A percentile compares a stretch with the other conserved stretches of the same genome.
phyloP scores from a whole-genome alignment of 2,329 filamentous ascomycete species.

The Exophiala bonariae region DNA sequence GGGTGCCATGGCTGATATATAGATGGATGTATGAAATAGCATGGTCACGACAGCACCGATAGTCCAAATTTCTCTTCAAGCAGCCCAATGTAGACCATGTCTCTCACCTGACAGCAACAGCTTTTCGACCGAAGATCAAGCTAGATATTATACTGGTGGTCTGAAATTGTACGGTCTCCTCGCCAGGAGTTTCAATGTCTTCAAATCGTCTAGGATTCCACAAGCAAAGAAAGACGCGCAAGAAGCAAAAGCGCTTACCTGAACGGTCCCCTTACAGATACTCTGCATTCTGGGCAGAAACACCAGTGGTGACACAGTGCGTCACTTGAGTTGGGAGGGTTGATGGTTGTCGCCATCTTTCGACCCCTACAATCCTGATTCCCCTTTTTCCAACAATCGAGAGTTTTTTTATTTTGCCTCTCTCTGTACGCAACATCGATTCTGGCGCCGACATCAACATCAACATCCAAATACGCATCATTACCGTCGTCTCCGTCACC shows the following conservation, averaged over 20 bases:
- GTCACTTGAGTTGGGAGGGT: slow-evolving; percentile 20
- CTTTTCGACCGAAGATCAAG: no score
- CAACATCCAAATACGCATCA: background rate
- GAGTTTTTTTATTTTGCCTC: slow-evolving; percentile 6
- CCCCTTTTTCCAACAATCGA: slow-evolving; percentile 10
- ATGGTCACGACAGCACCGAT: slow-evolving; percentile 4
- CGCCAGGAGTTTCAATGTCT: slow-evolving; percentile 23
- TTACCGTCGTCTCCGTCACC: background rate
- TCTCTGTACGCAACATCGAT: slow-evolving; percentile 2
- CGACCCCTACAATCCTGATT: background rate
- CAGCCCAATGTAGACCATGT: slow-evolving; percentile 21
- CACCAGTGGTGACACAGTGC: slow-evolving; percentile 21
- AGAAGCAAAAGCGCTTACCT: slow-evolving; percentile 26
- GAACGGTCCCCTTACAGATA: slow-evolving; percentile 19
- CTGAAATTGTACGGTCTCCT: slow-evolving; percentile 13
- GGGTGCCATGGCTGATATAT: slow-evolving; percentile 15
- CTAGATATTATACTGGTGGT: background rate
- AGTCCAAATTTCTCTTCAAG: slow-evolving; percentile 1
- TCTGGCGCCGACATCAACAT: background rate
- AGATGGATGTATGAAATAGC: slow-evolving; percentile 14
- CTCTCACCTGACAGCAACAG: no score
- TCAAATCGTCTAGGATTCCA: slow-evolving; percentile 10
- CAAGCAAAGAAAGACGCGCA: slow-evolving; percentile 21
- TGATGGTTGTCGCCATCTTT: slow-evolving; percentile 11
- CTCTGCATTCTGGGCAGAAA: slow-evolving; percentile 14